phyloP scores from a whole-genome alignment of 73 alveolate species.

The Paramecium caudatum region DNA sequence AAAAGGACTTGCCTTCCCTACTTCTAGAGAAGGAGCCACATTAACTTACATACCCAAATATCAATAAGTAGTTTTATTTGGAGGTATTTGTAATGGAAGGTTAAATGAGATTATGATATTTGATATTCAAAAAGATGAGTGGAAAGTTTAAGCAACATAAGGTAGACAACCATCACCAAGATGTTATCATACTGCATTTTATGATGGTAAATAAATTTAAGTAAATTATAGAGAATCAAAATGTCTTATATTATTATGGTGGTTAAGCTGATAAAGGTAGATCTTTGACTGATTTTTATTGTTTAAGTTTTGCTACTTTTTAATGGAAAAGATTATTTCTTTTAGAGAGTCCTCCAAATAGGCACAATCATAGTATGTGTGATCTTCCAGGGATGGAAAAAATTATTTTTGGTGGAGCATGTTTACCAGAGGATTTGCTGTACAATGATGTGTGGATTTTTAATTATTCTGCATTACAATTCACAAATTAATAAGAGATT shows the following conservation, averaged over 20 bases:
- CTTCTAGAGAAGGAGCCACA: slow-evolving; percentile 67
- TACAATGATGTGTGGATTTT: slow-evolving; percentile 78
- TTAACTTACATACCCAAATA: slow-evolving; percentile 17
- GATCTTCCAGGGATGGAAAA: slow-evolving; percentile 67
- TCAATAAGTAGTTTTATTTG: slow-evolving; percentile 41
- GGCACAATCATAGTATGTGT: slow-evolving; percentile 74
- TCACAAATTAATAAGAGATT: slow-evolving; percentile 69
- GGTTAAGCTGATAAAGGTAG: slow-evolving; percentile 78
- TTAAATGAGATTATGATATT: slow-evolving; percentile 59
- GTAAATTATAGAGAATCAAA: background rate
- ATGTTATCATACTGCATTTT: slow-evolving; percentile 66
- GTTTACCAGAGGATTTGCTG: slow-evolving; percentile 70
- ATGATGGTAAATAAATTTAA: slow-evolving; percentile 47
- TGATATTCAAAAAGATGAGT: slow-evolving; percentile 59
- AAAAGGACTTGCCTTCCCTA: slow-evolving; percentile 62
- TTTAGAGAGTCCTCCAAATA: slow-evolving; percentile 74
- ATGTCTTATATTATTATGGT: slow-evolving; percentile 68
- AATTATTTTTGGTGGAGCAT: slow-evolving; percentile 75
- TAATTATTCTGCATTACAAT: slow-evolving; percentile 66
- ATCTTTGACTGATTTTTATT: slow-evolving; percentile 74
- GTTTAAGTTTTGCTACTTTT: slow-evolving; percentile 38
- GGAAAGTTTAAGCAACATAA: slow-evolving; percentile 47
- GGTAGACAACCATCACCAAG: slow-evolving; percentile 71
- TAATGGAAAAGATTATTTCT: slow-evolving; percentile 72
- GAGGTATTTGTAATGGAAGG: slow-evolving; percentile 67